Evolutionary conservation across 495 filamentous ascomycete genomes (phyloP).

Genomic region (Penicillium salamii): DNA sequence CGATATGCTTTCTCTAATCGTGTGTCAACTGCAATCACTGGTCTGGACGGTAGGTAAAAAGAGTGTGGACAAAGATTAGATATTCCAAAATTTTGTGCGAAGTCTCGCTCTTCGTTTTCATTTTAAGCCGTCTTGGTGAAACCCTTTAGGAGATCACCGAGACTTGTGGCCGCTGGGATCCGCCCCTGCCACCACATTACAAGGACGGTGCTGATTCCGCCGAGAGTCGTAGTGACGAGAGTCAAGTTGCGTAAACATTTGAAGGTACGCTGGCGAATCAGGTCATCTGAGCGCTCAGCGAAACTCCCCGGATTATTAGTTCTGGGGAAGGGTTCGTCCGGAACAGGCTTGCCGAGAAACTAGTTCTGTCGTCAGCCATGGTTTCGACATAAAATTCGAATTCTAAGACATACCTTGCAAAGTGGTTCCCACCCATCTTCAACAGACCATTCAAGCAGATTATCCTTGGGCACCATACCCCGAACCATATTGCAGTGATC

Average conservation of each 20-base stretch:
- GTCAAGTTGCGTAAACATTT: too few relatives aligned
- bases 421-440: conserved; percentile 56
- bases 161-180: conserved; percentile 6
- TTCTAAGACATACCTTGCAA: conserved; percentile 23
- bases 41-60: too few relatives aligned
- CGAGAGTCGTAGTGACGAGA: not conserved
- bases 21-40: too few relatives aligned
- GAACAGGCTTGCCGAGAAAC: conserved; percentile 10
- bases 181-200: conserved; percentile 9
- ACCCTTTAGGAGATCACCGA: not conserved
- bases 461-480: conserved; percentile 35
- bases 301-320: conserved; percentile 1
- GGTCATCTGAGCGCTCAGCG: not conserved
- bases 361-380: conserved; percentile 2
- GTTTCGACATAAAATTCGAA: not conserved
- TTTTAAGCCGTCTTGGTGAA: not conserved
- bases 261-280: not conserved
- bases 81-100: too few relatives aligned
- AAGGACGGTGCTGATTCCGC: conserved; percentile 2
- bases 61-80: too few relatives aligned
- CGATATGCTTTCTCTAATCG: too few relatives aligned
- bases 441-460: conserved; percentile 52
- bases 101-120: too few relatives aligned
- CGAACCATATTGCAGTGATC: conserved; percentile 22
- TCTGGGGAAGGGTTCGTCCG: conserved; percentile 4